Conservation (phyloP, 2,329 filamentous ascomycete species). For the Aspergillus phoenicis region DNA sequence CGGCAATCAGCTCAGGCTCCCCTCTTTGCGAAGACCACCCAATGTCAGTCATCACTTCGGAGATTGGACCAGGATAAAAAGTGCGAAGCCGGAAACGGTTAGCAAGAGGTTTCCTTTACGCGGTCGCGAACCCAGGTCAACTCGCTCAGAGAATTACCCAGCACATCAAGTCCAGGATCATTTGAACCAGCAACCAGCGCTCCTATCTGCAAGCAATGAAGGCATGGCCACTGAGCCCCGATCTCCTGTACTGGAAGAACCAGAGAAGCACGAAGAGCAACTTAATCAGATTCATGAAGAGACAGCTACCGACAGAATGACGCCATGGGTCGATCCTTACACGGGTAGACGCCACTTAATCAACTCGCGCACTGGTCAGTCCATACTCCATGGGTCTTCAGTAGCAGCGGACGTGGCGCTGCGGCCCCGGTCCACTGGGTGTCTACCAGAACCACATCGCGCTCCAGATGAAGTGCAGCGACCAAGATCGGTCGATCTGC, state of each 20-base stretch:
- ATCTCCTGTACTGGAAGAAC: neutral
- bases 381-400: constrained; percentile 20
- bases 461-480: constrained; percentile 12
- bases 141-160: neutral
- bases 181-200: neutral
- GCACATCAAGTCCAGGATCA: no score
- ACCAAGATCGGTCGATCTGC: constrained; percentile 22
- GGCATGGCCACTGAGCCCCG: neutral
- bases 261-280: neutral
- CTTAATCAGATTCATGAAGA: neutral
- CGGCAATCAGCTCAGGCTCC: constrained; percentile 32
- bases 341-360: constrained; percentile 47
- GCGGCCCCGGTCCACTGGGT: constrained; percentile 23
- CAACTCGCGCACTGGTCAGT: constrained; percentile 41
- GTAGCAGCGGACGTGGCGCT: constrained; percentile 11
- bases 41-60: constrained; percentile 31
- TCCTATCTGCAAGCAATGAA: neutral
- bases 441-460: constrained; percentile 11
- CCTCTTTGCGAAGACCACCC: constrained; percentile 25
- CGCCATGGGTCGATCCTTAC: constrained; percentile 63
- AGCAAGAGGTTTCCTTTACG: neutral
- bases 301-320: constrained; percentile 21
- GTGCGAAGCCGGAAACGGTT: constrained; percentile 26
- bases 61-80: constrained; percentile 47
- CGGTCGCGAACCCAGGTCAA: neutral